phyloP scores from a whole-genome alignment of 2,329 filamentous ascomycete genomes.

The Fonsecaea monophora region DNA sequence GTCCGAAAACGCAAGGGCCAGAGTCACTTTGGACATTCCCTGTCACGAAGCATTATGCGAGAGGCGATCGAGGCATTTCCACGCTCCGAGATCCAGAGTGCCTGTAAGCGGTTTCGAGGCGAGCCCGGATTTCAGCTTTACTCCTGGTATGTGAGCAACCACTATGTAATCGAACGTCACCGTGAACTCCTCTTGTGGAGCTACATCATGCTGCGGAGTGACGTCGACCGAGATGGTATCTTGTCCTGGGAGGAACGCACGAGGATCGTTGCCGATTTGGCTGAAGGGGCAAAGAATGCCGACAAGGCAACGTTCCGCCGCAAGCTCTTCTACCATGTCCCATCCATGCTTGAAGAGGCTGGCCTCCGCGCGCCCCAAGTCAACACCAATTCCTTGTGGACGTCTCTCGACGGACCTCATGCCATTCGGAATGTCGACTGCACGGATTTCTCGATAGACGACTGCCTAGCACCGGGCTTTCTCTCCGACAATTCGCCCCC shows the following conservation, averaged over 20 bases:
- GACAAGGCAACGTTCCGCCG: constrained; percentile 28
- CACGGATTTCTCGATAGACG: constrained; percentile 32
- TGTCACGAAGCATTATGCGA: constrained; percentile 34
- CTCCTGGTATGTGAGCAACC: constrained; percentile 35
- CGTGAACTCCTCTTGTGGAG: constrained; percentile 34
- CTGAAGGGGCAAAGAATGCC: constrained; percentile 28
- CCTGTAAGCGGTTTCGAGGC: constrained; percentile 36
- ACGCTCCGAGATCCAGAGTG: constrained; percentile 30
- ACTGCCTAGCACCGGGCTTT: constrained; percentile 27
- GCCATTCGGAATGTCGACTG: constrained; percentile 32
- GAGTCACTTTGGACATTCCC: constrained; percentile 33
- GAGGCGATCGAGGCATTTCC: constrained; percentile 35
- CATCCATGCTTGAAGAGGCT: constrained; percentile 29
- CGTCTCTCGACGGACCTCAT: constrained; percentile 32
- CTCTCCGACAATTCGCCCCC: constrained; percentile 18
- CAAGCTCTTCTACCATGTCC: constrained; percentile 34
- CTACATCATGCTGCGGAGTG: constrained; percentile 34
- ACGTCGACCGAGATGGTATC: constrained; percentile 31
- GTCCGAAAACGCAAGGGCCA: constrained; percentile 35
- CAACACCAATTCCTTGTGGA: constrained; percentile 34
- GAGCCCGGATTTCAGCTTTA: constrained; percentile 35
- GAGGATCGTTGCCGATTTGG: constrained; percentile 28
- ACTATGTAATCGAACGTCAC: constrained; percentile 34
- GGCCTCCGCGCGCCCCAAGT: constrained; percentile 30
- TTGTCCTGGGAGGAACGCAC: constrained; percentile 33